Base-by-base conservation (phyloP, 441 rosid species). In the Gossypium davidsonii region DNA sequence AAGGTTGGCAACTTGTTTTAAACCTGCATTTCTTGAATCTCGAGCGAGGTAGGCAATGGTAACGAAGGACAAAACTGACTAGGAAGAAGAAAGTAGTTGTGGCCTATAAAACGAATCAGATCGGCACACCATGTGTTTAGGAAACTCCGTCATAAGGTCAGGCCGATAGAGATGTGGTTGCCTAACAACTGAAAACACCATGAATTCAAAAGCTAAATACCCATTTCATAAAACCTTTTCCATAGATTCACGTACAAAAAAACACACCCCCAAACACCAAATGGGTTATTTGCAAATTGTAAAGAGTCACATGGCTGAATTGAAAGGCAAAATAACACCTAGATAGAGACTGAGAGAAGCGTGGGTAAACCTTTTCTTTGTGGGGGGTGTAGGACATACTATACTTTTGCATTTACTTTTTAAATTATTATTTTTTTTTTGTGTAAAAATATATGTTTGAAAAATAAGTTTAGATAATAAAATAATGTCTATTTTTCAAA, bases 41-140 rank as follows among this genome's bases (percentile, higher is more conserved):
- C 69, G 48, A 2, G 70, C 52, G 9, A 93, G 80, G 34, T 91
- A 83, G 12, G 97, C 85, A 74, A 93, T 80, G 76, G 88, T 78
- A 74, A 90, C 87, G 67, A 93, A 91, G 0, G 98, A 85, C 42
- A 91, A 83, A 1, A 81, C 90, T 9, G 89, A 79, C 60, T 84
- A 0, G 98, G 98, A 12, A 93, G 90, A 55, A 93, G 93, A 71
- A 91, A 90, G 81, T 91, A 91, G 37, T 78, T 89, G 70, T 88
- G 85, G 15, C 98, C 98, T 57, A 93, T 88, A 91, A 59, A 93
- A 86, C 0, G 83, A 80, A 76, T 91, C 94, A 0, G 94, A 91
- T 55, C 85, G 85, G 77, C 96, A 93, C 12, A 93, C 83, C 77
- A 87, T 77, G 83, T 91, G 97, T 72, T 87, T 91, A 0, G 96